Conservation (phyloP, 306 rosid species). For the Cicer judaicum region DNA sequence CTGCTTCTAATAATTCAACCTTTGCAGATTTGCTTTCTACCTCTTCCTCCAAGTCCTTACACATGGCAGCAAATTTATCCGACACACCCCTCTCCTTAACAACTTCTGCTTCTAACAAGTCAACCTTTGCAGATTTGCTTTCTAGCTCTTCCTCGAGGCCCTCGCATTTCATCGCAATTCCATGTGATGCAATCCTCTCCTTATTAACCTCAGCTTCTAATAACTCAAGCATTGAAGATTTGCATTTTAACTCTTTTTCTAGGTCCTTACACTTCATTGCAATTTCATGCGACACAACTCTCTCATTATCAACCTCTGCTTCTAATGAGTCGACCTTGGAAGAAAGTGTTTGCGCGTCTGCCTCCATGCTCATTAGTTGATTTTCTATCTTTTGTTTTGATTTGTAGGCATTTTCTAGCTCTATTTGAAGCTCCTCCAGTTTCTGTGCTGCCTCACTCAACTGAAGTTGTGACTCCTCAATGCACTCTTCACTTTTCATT, state of each 20-base stretch:
- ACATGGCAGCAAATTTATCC: slow-evolving; percentile 55
- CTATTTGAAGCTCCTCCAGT: slow-evolving; percentile 67
- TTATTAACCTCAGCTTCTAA: slow-evolving; percentile 61
- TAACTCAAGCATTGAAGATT: slow-evolving; percentile 55
- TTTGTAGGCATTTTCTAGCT: slow-evolving; percentile 58
- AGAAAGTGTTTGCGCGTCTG: slow-evolving; percentile 63
- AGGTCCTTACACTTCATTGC: slow-evolving; percentile 56
- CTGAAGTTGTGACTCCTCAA: slow-evolving; percentile 62
- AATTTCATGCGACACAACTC: slow-evolving; percentile 56
- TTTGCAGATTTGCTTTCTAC: slow-evolving; percentile 57
- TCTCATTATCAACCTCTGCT: slow-evolving; percentile 68
- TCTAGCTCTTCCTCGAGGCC: slow-evolving; percentile 60
- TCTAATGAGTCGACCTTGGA: slow-evolving; percentile 61
- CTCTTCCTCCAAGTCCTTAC: slow-evolving; percentile 60
- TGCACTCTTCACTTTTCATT: slow-evolving; percentile 56
- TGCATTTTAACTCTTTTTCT: slow-evolving; percentile 64
- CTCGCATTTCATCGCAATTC: slow-evolving; percentile 55
- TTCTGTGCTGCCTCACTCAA: slow-evolving; percentile 62
- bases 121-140: slow-evolving; percentile 60
- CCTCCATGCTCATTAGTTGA: slow-evolving; percentile 67
- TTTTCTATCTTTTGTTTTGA: slow-evolving; percentile 67
- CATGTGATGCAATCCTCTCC: slow-evolving; percentile 58
- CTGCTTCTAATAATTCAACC: slow-evolving; percentile 57
- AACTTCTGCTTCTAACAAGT: slow-evolving; percentile 62
- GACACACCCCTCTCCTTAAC: slow-evolving; percentile 64